phyloP scores from a whole-genome alignment of 805 yeast genomes.

The Candida maltosa region DNA sequence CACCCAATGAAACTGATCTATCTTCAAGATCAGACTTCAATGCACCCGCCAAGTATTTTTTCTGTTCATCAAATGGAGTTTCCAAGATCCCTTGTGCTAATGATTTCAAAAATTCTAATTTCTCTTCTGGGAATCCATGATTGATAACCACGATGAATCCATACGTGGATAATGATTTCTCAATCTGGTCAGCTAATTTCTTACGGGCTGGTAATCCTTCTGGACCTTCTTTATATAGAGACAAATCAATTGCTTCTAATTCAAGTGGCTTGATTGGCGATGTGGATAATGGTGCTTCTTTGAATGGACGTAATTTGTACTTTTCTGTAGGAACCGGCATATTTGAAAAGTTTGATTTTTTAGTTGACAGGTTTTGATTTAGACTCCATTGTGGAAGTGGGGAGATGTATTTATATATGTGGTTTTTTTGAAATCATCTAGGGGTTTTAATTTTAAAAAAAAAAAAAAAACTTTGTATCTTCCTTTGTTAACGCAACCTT shows the following conservation, averaged over 20 bases:
- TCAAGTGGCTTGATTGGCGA: slow-evolving; percentile 19
- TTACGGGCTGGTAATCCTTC: slow-evolving; percentile 24
- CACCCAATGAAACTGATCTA: slow-evolving; percentile 22
- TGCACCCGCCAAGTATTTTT: slow-evolving; percentile 38
- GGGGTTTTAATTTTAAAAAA: no score
- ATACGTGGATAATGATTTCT: slow-evolving; percentile 35
- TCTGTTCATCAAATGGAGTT: slow-evolving; percentile 37
- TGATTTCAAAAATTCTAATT: slow-evolving; percentile 32
- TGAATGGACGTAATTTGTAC: slow-evolving; percentile 23
- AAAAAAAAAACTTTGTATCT: no score
- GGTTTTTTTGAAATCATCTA: no score
- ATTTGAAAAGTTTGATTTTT: no score
- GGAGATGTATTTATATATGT: no score
- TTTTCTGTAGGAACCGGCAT: slow-evolving; percentile 10
- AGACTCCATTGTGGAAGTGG: no score
- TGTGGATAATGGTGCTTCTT: slow-evolving; percentile 21
- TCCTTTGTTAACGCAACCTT: no score
- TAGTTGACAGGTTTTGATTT: no score
- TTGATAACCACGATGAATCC: slow-evolving; percentile 44
- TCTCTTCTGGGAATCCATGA: slow-evolving; percentile 35
- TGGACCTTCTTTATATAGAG: slow-evolving; percentile 32
- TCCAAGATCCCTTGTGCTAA: slow-evolving; percentile 41
- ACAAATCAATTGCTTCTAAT: slow-evolving; percentile 34
- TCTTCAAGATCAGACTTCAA: slow-evolving; percentile 25
- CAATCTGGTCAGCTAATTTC: slow-evolving; percentile 34